Base-by-base conservation (phyloP, 257 asterid species). In the Solanum verrucosum region DNA sequence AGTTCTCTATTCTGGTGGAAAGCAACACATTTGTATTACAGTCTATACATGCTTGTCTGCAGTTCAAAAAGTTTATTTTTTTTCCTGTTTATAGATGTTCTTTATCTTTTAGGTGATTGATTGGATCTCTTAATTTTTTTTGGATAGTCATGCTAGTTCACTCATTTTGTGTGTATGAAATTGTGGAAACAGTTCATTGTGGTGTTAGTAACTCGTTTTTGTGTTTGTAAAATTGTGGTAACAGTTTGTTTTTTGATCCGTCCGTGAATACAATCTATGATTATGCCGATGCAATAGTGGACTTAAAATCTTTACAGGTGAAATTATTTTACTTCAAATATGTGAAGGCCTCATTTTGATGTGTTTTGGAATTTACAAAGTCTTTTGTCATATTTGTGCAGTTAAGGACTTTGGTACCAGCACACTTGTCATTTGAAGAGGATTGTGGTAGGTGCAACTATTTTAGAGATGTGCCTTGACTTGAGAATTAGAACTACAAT, bases 171-270 rank as follows among this genome's bases (percentile, higher is more conserved):
- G 18, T 88, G 86, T 87, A 33, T 33, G 34, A 33, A 33, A 33
- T 33, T 33, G 34, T 33, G 34, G 34, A 33, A 33, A 33, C 34
- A 33, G 34, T 33, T 33, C 37, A 35, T 35, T 35, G 37, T 35
- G 37, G 37, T 35, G 37, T 35, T 35, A 35, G 37, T 35, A 35
- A 35, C 37, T 35, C 37, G 0, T 35, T 35, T 37, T 38, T 38
- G 42, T 38, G 11, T 38, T 38, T 0, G 0, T 38, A 0, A 87
- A 88, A 89, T 87, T 86, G 83, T 87, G 87, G 90, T 67, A 91
- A 90, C 98, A 97, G 99, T 94, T 93, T 97, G 88, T 92, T 92
- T 89, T 96, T 90, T 60, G 98, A 97, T 93, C 99, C 99, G 84
- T 93, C 90, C 44, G 87, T 16, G 87, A 91, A 93, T 73, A 74